These are phyloP conservation scores for Candida albicans DNA, from an alignment of 1,139 yeast genomes.

Conservation along the genomic window DNA sequence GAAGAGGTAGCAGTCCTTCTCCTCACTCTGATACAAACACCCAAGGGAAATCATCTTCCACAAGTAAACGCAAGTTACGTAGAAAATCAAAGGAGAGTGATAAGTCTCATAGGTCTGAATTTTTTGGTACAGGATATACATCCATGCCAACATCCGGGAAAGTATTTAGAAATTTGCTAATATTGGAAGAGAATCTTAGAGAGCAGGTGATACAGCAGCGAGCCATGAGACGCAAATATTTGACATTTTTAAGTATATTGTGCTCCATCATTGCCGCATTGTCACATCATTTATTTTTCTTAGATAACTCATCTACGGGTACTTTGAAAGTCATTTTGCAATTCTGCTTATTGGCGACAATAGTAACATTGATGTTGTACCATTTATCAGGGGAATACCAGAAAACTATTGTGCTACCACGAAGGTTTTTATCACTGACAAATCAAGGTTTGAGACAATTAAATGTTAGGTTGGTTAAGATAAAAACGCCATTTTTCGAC, in stretches of 20 bases:
- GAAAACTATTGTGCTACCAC: conserved; percentile 79
- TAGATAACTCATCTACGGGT: conserved; percentile 25
- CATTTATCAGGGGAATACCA: conserved; percentile 88
- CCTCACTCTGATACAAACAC: conserved; percentile 14
- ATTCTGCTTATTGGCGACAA: conserved; percentile 63
- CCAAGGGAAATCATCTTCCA: conserved; percentile 18
- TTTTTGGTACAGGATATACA: conserved; percentile 39
- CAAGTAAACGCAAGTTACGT: conserved; percentile 27
- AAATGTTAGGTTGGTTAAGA: conserved; percentile 74
- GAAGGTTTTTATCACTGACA: conserved; percentile 73
- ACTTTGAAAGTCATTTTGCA: conserved; percentile 52
- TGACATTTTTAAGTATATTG: conserved; percentile 62
- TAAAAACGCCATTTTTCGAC: conserved; percentile 59
- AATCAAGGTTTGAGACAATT: conserved; percentile 86
- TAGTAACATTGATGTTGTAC: conserved; percentile 72
- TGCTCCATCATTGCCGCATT: conserved; percentile 44
- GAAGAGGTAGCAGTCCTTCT: conserved; percentile 15
- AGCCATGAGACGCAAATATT: conserved; percentile 68
- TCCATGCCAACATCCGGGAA: conserved; percentile 64
- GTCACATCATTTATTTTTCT: conserved; percentile 40
- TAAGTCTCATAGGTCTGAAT: conserved; percentile 29
- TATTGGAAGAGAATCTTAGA: conserved; percentile 81
- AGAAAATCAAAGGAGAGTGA: conserved; percentile 34
- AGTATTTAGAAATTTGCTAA: conserved; percentile 74
- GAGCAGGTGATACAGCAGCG: conserved; percentile 77